phyloP scores from a whole-genome alignment of 2,329 filamentous ascomycete genomes.

The Aquanectria penicillioides region DNA sequence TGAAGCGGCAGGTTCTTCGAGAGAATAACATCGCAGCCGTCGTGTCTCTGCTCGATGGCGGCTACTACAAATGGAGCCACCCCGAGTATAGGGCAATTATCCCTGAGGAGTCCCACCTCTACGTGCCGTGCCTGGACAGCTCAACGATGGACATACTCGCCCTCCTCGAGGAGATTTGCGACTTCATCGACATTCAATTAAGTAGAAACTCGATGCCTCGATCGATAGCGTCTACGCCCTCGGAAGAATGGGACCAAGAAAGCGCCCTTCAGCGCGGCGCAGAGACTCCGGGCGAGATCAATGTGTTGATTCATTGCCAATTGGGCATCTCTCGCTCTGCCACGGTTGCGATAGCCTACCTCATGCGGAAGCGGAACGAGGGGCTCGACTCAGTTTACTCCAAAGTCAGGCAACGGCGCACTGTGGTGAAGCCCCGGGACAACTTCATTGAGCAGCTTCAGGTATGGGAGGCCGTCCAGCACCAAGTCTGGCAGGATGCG shows the following conservation, averaged over 20 bases:
- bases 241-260: constrained; percentile 8
- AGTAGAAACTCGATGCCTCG: neutral
- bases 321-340: constrained; percentile 46
- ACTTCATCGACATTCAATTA: constrained; percentile 39
- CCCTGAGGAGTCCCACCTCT: constrained; percentile 33
- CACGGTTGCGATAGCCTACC: constrained; percentile 44
- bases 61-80: constrained; percentile 30
- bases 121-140: constrained; percentile 37
- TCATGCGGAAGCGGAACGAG: constrained; percentile 42
- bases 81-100: constrained; percentile 35
- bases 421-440: constrained; percentile 39
- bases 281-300: constrained; percentile 2
- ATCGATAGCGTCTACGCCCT: constrained; percentile 12
- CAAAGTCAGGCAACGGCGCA: constrained; percentile 33
- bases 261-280: neutral
- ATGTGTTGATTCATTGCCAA: constrained; percentile 49
- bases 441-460: constrained; percentile 46
- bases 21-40: constrained; percentile 38
- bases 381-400: constrained; percentile 27
- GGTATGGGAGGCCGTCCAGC: constrained; percentile 45
- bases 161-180: constrained; percentile 35
- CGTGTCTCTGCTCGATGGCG: constrained; percentile 35
- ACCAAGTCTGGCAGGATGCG: constrained; percentile 44
- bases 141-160: constrained; percentile 38
- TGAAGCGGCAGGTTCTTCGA: constrained; percentile 32